phyloP scores from a whole-genome alignment of 2,329 filamentous ascomycete species.

The Eutypa lata region DNA sequence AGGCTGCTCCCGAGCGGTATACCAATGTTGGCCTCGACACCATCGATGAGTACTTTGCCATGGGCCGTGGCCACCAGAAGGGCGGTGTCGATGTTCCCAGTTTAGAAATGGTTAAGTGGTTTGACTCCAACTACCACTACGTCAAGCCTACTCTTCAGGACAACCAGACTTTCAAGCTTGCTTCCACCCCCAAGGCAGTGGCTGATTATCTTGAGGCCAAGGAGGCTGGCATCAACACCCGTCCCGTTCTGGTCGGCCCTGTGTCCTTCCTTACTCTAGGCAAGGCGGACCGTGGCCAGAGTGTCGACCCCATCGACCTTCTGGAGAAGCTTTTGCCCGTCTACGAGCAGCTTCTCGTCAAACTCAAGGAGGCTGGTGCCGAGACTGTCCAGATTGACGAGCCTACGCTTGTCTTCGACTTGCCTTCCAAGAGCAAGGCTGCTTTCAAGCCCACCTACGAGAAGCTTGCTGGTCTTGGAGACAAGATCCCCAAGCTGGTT shows the following conservation, averaged over 20 bases:
- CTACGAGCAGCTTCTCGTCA: slow-evolving; percentile 86
- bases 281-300: slow-evolving; percentile 96
- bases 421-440: slow-evolving; percentile 84
- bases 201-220: slow-evolving; percentile 95
- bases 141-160: slow-evolving; percentile 98
- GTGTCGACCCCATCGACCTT: slow-evolving; percentile 88
- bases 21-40: slow-evolving; percentile 81
- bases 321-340: slow-evolving; percentile 90
- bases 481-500: slow-evolving; percentile 80
- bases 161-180: slow-evolving; percentile 93
- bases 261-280: slow-evolving; percentile 97
- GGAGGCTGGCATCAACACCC: slow-evolving; percentile 88
- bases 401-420: slow-evolving; percentile 93
- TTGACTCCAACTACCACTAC: slow-evolving; percentile 99
- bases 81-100: slow-evolving; percentile 86
- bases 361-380: slow-evolving; percentile 95
- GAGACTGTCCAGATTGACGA: slow-evolving; percentile 98
- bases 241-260: slow-evolving; percentile 91
- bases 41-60: slow-evolving; percentile 98
- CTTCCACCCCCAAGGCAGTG: slow-evolving; percentile 86
- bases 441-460: slow-evolving; percentile 98
- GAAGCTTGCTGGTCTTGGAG: slow-evolving; percentile 74
- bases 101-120: slow-evolving; percentile 99
- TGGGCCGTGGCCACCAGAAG: slow-evolving; percentile 98
- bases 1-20: slow-evolving; percentile 93